A percentile compares a stretch with the other conserved stretches of the same genome.
These are phyloP conservation scores for Mycena pura DNA, from an alignment of 768 basidiomycete species.

Conservation along the genomic window DNA sequence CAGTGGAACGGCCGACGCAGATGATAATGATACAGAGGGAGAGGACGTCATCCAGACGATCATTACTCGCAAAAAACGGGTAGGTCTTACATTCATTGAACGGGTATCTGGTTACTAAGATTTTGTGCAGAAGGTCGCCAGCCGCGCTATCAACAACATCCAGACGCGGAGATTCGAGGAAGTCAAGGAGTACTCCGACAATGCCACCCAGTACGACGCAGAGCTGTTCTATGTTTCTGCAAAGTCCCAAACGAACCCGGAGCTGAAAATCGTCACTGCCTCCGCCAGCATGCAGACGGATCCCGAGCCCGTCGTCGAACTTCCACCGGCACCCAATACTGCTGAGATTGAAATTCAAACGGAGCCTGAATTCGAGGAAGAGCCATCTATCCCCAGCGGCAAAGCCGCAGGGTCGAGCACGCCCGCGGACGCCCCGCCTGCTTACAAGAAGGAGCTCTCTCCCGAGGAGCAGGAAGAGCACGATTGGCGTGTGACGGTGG, in stretches of 20 bases:
- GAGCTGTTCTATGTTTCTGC: slow-evolving; percentile 54
- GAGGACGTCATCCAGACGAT: slow-evolving; percentile 88
- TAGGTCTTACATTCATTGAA: slow-evolving; percentile 37
- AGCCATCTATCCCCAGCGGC: slow-evolving; percentile 45
- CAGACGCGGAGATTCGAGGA: slow-evolving; percentile 65
- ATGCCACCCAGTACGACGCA: slow-evolving; percentile 72
- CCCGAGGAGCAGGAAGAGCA: slow-evolving; percentile 55
- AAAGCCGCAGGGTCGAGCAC: slow-evolving; percentile 33
- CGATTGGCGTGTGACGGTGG: slow-evolving; percentile 60
- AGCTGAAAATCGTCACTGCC: slow-evolving; percentile 51
- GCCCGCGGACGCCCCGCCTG: slow-evolving; percentile 69
- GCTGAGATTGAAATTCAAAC: slow-evolving; percentile 74
- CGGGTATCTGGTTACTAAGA: slow-evolving; percentile 14
- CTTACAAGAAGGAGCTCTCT: slow-evolving; percentile 68
- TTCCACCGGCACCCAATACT: slow-evolving; percentile 44
- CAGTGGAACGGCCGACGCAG: slow-evolving; percentile 42
- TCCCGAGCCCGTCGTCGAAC: slow-evolving; percentile 36
- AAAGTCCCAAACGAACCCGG: slow-evolving; percentile 68
- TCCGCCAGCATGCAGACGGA: slow-evolving; percentile 69
- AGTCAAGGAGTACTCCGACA: slow-evolving; percentile 78
- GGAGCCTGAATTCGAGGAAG: slow-evolving; percentile 45
- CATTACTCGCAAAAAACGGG: slow-evolving; percentile 83
- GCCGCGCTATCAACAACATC: slow-evolving; percentile 60
- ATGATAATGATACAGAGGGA: slow-evolving; percentile 64
- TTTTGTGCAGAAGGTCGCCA: slow-evolving; percentile 65